Evolutionary conservation across 176 grass and related monocot genomes (phyloP).

Genomic region (Hsuehochloa calcarea): DNA sequence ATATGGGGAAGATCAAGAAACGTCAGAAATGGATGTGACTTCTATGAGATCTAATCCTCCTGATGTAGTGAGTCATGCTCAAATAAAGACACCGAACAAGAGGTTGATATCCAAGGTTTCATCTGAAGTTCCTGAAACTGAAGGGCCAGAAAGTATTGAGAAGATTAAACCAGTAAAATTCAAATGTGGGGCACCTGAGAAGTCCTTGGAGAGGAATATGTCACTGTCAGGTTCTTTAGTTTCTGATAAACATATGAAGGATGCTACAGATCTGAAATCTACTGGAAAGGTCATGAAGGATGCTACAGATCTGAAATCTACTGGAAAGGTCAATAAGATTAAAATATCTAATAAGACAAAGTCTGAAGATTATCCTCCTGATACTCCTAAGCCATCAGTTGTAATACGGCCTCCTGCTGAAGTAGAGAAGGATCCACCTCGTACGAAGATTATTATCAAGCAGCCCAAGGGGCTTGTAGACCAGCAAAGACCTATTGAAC

Average conservation of each 20-base stretch:
- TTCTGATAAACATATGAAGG: conserved; percentile 56
- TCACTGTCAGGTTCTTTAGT: conserved; percentile 46
- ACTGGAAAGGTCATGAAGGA: conserved; percentile 61
- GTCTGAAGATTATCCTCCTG: conserved; percentile 55
- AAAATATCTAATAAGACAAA: conserved; percentile 85
- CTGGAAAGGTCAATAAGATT: conserved; percentile 75
- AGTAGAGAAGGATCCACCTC: conserved; percentile 51
- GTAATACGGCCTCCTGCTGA: conserved; percentile 79
- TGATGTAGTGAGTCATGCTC: conserved; percentile 48
- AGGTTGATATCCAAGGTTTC: conserved; percentile 69
- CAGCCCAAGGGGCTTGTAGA: conserved; percentile 65
- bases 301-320: conserved; percentile 50
- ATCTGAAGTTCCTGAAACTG: conserved; percentile 52
- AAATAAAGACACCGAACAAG: conserved; percentile 64
- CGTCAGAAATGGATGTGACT: conserved; percentile 58
- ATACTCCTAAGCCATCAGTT: conserved; percentile 73
- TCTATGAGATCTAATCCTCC: conserved; percentile 52
- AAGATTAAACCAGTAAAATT: conserved; percentile 89
- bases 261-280: conserved; percentile 54
- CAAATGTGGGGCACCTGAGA: conserved; percentile 75
- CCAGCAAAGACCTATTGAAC: conserved; percentile 37
- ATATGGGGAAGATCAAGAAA: conserved; percentile 79
- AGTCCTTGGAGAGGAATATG: conserved; percentile 70
- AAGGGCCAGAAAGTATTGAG: conserved; percentile 56
- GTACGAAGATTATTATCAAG: conserved; percentile 91